A percentile compares a stretch with the other conserved stretches of the same genome.
Conservation (phyloP, 2,329 filamentous ascomycete genomes). For the Cylindrodendrum hubeiense region DNA sequence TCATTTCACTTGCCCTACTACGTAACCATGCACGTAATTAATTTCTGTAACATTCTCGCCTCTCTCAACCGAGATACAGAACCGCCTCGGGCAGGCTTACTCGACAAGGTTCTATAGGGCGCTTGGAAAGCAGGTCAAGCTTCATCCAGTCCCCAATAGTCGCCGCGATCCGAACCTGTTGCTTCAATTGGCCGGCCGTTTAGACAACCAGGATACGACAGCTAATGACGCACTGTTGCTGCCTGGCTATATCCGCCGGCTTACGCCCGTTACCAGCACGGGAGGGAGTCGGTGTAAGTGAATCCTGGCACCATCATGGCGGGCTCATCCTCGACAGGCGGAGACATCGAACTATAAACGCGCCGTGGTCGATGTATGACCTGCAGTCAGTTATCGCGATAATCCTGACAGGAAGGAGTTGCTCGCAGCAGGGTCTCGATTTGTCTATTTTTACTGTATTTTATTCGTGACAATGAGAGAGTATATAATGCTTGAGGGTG, state of each 20-base stretch:
- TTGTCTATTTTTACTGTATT: too few species aligned
- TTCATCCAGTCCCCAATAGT: neutral
- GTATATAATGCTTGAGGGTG: neutral
- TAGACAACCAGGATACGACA: neutral
- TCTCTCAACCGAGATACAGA: neutral
- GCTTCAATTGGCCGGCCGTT: conserved; percentile 9
- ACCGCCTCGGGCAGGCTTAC: neutral
- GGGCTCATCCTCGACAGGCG: neutral
- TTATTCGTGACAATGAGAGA: neutral
- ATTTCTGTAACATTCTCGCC: conserved; percentile 1
- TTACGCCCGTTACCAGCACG: neutral
- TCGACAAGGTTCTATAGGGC: neutral
- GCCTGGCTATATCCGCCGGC: neutral
- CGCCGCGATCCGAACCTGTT: neutral
- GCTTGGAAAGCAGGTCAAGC: neutral
- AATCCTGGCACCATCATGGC: neutral
- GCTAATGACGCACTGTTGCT: neutral
- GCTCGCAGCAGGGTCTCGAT: neutral
- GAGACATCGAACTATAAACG: neutral
- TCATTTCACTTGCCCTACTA: neutral
- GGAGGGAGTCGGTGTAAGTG: neutral
- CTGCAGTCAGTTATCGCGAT: neutral
- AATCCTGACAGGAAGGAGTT: too few species aligned
- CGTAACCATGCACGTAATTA: conserved; percentile 5
- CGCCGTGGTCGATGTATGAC: neutral